Evolutionary conservation across 2,329 filamentous ascomycete species (phyloP).

Genomic region (Sclerotinia sclerotiorum): DNA sequence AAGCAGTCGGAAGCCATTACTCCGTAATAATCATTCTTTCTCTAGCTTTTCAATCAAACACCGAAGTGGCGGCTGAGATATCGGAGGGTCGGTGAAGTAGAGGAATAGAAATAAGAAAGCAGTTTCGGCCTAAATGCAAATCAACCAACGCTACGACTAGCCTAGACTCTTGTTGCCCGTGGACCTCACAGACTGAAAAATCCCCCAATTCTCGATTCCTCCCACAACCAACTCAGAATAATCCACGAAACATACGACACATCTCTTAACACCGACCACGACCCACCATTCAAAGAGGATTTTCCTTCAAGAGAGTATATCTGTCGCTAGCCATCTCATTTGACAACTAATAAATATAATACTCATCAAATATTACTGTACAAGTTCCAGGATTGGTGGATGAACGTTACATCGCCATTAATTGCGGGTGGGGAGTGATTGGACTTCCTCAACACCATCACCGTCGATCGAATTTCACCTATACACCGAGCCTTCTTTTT

Average conservation of each 20-base stretch:
- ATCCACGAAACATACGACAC: not conserved
- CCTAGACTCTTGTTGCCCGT: not conserved
- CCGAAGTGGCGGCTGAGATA: not conserved
- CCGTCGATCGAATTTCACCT: not conserved
- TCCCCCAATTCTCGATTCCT: not conserved
- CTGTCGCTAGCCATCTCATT: not conserved
- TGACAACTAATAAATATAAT: not conserved
- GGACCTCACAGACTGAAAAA: not conserved
- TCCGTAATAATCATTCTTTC: not conserved
- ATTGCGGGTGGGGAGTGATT: slow-evolving; percentile 11
- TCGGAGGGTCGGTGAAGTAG: slow-evolving; percentile 5
- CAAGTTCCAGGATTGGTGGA: not conserved
- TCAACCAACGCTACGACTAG: not conserved
- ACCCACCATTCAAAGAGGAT: not conserved
- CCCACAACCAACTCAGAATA: not conserved
- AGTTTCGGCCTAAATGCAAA: slow-evolving; percentile 1
- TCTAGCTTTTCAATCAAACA: not conserved
- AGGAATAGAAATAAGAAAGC: not conserved
- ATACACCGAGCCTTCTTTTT: not conserved
- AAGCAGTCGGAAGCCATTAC: not conserved
- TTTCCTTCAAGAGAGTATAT: not conserved
- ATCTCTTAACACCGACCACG: not conserved
- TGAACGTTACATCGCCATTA: slow-evolving; percentile 5
- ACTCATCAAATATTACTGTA: not conserved
- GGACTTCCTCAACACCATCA: not conserved